A percentile compares a stretch with the other conserved stretches of the same genome.
phyloP scores from a whole-genome alignment of 164 flowering plant genomes.

The Malania oleifera region DNA sequence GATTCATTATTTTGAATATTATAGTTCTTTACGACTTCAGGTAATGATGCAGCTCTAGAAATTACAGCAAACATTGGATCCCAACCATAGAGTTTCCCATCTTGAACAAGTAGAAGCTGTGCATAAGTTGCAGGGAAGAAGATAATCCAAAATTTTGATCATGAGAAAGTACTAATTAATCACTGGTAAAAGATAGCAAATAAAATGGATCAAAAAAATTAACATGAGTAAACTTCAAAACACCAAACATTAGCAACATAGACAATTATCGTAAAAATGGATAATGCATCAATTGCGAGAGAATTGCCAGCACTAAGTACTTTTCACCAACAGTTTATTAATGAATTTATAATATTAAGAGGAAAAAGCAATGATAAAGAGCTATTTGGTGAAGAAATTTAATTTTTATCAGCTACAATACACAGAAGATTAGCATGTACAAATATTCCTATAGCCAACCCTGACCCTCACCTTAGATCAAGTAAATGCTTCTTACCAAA shows the following conservation, averaged over 20 bases:
- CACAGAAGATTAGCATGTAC: too few species aligned
- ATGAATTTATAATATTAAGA: too few species aligned
- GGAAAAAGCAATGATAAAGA: too few species aligned
- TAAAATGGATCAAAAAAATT: neutral
- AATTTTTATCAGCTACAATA: too few species aligned
- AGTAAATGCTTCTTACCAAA: too few species aligned
- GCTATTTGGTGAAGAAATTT: too few species aligned
- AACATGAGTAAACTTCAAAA: neutral
- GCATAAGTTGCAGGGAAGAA: conserved; percentile 13
- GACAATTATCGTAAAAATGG: neutral
- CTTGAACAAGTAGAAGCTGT: conserved; percentile 86
- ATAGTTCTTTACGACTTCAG: conserved; percentile 49
- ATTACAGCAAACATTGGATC: conserved; percentile 68
- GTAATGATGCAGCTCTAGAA: conserved; percentile 65
- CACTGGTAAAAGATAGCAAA: neutral
- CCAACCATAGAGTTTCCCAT: conserved; percentile 91
- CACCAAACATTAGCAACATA: neutral
- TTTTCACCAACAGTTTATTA: neutral
- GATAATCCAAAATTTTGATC: conserved; percentile 13
- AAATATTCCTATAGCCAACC: too few species aligned
- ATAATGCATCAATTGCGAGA: neutral
- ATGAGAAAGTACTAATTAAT: neutral
- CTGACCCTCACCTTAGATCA: too few species aligned
- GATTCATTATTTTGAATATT: conserved; percentile 61
- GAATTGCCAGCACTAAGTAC: neutral